These are phyloP conservation scores for Candida tallmaniae DNA, from an alignment of 805 yeast genomes.

Conservation along the genomic window DNA sequence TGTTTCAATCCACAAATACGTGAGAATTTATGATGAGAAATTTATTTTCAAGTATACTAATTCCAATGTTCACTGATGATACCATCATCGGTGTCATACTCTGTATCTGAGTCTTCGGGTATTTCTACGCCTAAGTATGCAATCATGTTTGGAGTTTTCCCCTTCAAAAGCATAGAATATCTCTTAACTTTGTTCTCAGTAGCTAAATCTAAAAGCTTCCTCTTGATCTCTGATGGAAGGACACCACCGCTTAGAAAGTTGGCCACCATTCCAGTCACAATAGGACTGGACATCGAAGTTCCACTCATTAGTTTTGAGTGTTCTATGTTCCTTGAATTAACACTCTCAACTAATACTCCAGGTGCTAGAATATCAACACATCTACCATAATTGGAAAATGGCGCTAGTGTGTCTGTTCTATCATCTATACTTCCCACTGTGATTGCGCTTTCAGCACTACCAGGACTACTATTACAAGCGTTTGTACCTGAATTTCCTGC, in stretches of 20 bases:
- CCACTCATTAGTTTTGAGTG: slow-evolving; percentile 50
- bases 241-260: slow-evolving; percentile 51
- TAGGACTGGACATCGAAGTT: slow-evolving; percentile 80
- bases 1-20: neutral
- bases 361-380: slow-evolving; percentile 86
- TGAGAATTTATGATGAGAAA: too few species aligned
- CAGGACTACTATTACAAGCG: slow-evolving; percentile 86
- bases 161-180: slow-evolving; percentile 40
- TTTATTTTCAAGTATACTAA: too few species aligned
- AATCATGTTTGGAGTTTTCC: slow-evolving; percentile 59
- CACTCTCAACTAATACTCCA: slow-evolving; percentile 65
- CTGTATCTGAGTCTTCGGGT: slow-evolving; percentile 2
- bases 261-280: slow-evolving; percentile 63
- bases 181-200: slow-evolving; percentile 45
- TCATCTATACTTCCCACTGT: slow-evolving; percentile 91
- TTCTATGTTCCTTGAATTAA: slow-evolving; percentile 30
- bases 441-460: slow-evolving; percentile 65
- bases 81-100: neutral
- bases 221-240: slow-evolving; percentile 35
- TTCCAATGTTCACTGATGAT: too few species aligned
- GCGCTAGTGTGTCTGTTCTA: slow-evolving; percentile 60
- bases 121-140: slow-evolving; percentile 19
- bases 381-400: slow-evolving; percentile 88
- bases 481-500: slow-evolving; percentile 81
- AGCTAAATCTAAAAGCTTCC: slow-evolving; percentile 41